phyloP scores from a whole-genome alignment of 2,329 filamentous ascomycete genomes.

The Pseudogymnoascus destructans region DNA sequence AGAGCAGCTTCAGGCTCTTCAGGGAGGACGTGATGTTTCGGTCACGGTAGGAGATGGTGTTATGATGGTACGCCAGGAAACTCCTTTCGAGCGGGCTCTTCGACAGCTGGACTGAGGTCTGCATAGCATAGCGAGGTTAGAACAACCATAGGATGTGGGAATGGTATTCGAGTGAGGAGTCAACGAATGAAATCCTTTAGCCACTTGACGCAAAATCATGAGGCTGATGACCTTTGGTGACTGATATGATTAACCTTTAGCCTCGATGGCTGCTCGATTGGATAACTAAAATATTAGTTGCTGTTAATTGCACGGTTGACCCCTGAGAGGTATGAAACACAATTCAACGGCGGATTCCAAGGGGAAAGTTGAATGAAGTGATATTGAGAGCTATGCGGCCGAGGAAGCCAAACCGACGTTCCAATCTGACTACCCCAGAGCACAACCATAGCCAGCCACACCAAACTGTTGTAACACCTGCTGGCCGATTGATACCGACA shows the following conservation, averaged over 20 bases:
- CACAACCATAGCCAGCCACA: slow-evolving; percentile 6
- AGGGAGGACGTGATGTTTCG: slow-evolving; percentile 6
- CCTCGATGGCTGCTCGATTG: neutral
- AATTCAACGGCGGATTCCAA: neutral
- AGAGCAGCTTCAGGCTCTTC: neutral
- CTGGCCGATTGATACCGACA: neutral
- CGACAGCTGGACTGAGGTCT: neutral
- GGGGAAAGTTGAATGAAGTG: slow-evolving; percentile 7
- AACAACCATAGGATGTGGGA: neutral
- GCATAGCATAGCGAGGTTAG: neutral
- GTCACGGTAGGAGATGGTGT: neutral
- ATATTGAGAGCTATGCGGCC: slow-evolving; percentile 9
- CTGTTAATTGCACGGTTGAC: neutral
- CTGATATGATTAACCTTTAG: neutral
- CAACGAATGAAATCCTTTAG: neutral
- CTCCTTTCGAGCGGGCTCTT: neutral
- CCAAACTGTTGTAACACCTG: slow-evolving; percentile 9
- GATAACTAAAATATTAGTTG: neutral
- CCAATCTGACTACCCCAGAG: slow-evolving; percentile 7
- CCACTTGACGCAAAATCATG: neutral
- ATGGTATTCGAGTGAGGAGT: neutral
- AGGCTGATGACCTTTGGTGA: neutral
- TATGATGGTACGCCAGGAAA: neutral
- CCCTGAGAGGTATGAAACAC: neutral
- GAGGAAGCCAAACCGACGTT: slow-evolving; percentile 7